A percentile compares a stretch with the other conserved stretches of the same genome.
Conservation (phyloP, 768 basidiomycete species). For the Lactifluus subvellereus region DNA sequence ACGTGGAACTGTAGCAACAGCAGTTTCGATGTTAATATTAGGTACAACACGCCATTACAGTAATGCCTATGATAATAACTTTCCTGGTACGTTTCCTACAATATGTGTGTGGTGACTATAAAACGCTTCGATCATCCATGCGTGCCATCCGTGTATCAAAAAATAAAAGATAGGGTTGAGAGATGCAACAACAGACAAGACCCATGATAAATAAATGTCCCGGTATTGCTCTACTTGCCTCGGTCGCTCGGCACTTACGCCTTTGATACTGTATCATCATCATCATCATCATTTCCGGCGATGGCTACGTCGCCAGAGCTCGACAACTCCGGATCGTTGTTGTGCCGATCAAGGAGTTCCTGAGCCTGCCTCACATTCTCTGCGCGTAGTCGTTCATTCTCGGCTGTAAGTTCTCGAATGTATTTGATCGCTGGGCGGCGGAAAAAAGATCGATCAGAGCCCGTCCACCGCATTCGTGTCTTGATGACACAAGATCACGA, state of each 20-base stretch:
- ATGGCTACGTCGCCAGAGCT: conserved; percentile 8
- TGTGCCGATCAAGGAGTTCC: conserved; percentile 4
- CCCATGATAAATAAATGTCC: conserved; percentile 18
- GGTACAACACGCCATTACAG: conserved; percentile 7
- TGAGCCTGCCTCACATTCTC: conserved; percentile 16
- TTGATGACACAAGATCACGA: conserved; percentile 1
- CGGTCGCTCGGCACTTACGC: background rate
- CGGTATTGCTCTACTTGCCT: conserved; percentile 15
- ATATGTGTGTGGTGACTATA: conserved; percentile 5
- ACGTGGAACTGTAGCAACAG: conserved; percentile 7
- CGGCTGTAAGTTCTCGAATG: conserved; percentile 18
- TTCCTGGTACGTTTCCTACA: conserved; percentile 13
- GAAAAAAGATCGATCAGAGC: conserved; percentile 5
- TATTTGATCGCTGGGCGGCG: conserved; percentile 19
- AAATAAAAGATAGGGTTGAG: conserved; percentile 10
- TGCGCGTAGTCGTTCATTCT: conserved; percentile 16
- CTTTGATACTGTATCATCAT: conserved; percentile 1
- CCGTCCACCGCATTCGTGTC: background rate
- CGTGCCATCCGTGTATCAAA: conserved; percentile 12
- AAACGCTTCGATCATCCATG: conserved; percentile 16
- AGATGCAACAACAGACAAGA: background rate
- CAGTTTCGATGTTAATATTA: conserved; percentile 14
- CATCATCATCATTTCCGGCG: background rate
- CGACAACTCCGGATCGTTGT: conserved; percentile 9
- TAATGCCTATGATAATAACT: conserved; percentile 18